Base-by-base conservation (phyloP, 768 basidiomycete genomes). In the Tulasnella sp. region DNA sequence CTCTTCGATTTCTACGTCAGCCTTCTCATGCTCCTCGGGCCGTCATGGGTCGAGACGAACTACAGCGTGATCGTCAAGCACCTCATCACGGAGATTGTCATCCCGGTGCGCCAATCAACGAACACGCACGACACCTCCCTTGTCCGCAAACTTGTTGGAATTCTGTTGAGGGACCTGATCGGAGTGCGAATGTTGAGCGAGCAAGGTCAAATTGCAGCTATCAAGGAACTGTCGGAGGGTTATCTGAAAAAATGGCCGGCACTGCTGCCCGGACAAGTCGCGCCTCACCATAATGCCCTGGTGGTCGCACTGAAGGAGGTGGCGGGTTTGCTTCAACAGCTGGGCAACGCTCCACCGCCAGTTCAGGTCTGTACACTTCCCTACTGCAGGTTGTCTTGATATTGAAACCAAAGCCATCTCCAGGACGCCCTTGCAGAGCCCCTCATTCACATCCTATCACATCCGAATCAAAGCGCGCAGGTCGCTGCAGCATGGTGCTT, bases 161-260 rank as follows among this genome's bases (percentile, higher is more conserved):
- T 94, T 37, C 76, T 98, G 12, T 80, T 98, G 35, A 84, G 94
- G 67, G 93, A 97, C 76, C 84, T 98, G 34, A 88, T 99, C 59
- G 94, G 92, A 1, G 88, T 91, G 1, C 83, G 95, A 73, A 89
- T 97, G 85, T 81, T 98, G 75, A 91, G 91, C 73, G 96, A 99
- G 77, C 92, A 94, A 77, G 95, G 91, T 0, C 96, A 98, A 80
- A 95, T 98, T 62, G 83, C 84, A 34, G 95, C 95, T 1, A 91
- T 97, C 39, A 89, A 91, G 76, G 95, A 97, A 75, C 82, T 97
- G 47, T 88, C 92, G 0, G 88, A 84, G 40, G 83, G 85, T 4
- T 97, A 94, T 78, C 82, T 97, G 73, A 94, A 91, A 79, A 86
- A 92, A 68, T 98, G 94, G 94, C 94, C 95, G 1, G 90, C 93